Base-by-base conservation (phyloP, 345 rosid species). In the Heritiera littoralis region DNA sequence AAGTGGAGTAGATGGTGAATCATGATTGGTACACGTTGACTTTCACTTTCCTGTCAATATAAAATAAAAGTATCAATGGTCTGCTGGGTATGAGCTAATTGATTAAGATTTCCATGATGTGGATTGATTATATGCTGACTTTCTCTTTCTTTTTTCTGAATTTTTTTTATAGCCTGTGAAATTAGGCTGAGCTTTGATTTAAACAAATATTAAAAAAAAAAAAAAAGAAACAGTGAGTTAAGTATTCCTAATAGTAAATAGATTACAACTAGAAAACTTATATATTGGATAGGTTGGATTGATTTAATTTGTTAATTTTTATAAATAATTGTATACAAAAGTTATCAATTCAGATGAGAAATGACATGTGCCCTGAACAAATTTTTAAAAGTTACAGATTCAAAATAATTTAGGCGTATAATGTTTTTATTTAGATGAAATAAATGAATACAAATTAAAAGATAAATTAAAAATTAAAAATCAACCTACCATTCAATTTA, bases 1-100 rank as follows among this genome's bases (percentile, higher is more conserved):
- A 46, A 64, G 55, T 46, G 70, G 71, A 63, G 69, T 48, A 76
- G 71, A 76, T 76, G 71, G 60, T 7, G 56, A 17, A 48, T 76
- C 63, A 17, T 60, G 69, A 76, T 76, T 76, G 78, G 69, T 14
- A n/a, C 58, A 63, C 14, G 48, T 46, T 76, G 78, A 76, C 78
- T 76, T 76, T 76, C n/a, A 7, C 6, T 28, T 54, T 55, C 63
- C 40, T 35, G 64, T 28, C 59, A 70, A 70, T 35, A 35, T 0
- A 35, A 35, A 35, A 35, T 35, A 30, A 55, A 59, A 59, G 35
- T 5, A 68, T 69, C 30, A 46, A 56, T 56, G 4, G 12, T 9
- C 11, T 0, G 8, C 1, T 61, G 38, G 35, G 2, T 14, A 4
- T 55, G 40, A 41, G 6, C 17, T n/a, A 28, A 46, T 15, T 63